These are phyloP conservation scores for Serendipita sp. DNA, from an alignment of 768 basidiomycete genomes.

Conservation along the genomic window DNA sequence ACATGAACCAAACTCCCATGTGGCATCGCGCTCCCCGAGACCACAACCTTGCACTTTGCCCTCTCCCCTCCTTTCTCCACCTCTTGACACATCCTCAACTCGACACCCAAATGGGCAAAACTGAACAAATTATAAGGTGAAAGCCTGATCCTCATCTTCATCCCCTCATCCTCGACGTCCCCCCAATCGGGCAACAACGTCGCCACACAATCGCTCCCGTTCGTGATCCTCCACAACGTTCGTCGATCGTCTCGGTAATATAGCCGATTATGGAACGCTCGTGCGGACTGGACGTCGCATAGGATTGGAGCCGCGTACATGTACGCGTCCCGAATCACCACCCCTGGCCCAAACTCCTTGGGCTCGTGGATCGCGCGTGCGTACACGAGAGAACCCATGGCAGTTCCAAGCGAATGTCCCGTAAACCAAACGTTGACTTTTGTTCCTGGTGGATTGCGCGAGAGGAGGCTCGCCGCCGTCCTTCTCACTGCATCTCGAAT, in stretches of 20 bases:
- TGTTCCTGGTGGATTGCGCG: slow-evolving; percentile 9
- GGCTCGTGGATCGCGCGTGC: slow-evolving; percentile 12
- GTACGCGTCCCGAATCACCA: slow-evolving; percentile 13
- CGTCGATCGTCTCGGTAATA: slow-evolving; percentile 11
- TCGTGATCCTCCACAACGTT: slow-evolving; percentile 13
- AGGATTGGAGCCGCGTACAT: slow-evolving; percentile 13
- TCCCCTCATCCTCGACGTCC: slow-evolving; percentile 6
- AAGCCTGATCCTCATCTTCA: slow-evolving; percentile 10
- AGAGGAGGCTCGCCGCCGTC: slow-evolving; percentile 7
- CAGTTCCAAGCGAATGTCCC: slow-evolving; percentile 13
- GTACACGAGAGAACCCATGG: slow-evolving; percentile 14
- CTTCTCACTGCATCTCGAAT: slow-evolving; percentile 10
- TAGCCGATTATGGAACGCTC: slow-evolving; percentile 14
- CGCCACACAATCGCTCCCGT: slow-evolving; percentile 11
- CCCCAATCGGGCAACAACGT: slow-evolving; percentile 6
- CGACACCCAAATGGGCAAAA: slow-evolving; percentile 9
- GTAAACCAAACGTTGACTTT: slow-evolving; percentile 12
- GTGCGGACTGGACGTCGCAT: slow-evolving; percentile 13
- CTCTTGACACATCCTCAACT: slow-evolving; percentile 7
- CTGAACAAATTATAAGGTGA: slow-evolving; percentile 13
- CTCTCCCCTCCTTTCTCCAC: neutral
- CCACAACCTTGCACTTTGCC: neutral
- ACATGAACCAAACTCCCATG: slow-evolving; percentile 11
- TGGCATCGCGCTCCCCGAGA: slow-evolving; percentile 10
- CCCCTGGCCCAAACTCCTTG: slow-evolving; percentile 8